These are phyloP conservation scores for Leucosporidium creatinivorum DNA, from an alignment of 768 basidiomycete genomes.

Conservation along the genomic window DNA sequence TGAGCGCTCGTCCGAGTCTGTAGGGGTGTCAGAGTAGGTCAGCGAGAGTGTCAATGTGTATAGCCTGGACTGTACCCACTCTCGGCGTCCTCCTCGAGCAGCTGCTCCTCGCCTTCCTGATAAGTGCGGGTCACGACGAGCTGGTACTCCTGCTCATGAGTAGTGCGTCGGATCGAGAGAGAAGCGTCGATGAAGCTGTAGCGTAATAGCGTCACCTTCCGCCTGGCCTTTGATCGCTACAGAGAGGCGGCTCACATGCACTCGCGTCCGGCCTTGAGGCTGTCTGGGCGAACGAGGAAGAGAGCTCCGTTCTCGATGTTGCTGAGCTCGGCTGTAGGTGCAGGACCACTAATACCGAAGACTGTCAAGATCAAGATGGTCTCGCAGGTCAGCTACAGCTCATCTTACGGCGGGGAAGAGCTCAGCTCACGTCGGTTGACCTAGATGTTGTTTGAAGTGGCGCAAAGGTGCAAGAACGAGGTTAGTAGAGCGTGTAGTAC, in stretches of 20 bases:
- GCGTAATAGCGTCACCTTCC: background rate
- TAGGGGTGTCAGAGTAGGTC: conserved; percentile 14
- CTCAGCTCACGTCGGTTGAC: no score
- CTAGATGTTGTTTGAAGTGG: no score
- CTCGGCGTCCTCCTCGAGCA: conserved; percentile 75
- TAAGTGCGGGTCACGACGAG: conserved; percentile 93
- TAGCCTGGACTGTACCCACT: conserved; percentile 34
- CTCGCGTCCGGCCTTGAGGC: conserved; percentile 83
- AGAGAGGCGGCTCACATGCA: conserved; percentile 71
- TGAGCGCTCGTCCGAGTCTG: conserved; percentile 87
- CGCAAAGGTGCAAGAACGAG: no score
- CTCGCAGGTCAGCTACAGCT: no score
- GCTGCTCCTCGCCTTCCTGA: conserved; percentile 91
- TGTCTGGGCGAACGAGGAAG: conserved; percentile 81
- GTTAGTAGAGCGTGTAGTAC: no score
- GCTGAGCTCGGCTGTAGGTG: conserved; percentile 58
- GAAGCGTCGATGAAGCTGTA: conserved; percentile 89
- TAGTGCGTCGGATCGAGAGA: conserved; percentile 73
- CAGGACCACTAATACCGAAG: background rate
- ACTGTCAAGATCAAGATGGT: background rate
- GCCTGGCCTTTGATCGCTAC: background rate
- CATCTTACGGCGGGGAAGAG: no score
- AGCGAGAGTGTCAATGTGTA: background rate
- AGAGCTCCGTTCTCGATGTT: conserved; percentile 88
- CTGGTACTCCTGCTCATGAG: conserved; percentile 62